phyloP scores from a whole-genome alignment of 192 early-diverging fungal species.

The Mortierella antarctica region DNA sequence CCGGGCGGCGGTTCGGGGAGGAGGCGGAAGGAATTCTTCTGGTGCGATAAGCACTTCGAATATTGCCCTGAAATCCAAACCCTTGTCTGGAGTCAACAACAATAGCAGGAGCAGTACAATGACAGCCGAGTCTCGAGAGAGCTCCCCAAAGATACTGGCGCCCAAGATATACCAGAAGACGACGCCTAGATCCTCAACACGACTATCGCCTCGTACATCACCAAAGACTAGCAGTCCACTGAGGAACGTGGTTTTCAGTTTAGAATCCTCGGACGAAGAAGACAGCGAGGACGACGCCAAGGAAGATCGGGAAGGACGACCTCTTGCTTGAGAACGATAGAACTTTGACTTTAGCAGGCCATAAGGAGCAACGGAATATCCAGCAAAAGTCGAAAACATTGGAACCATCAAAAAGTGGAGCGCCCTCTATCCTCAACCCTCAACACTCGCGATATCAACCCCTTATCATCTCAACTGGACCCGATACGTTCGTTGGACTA shows the following conservation, averaged over 20 bases:
- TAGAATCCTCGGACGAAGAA: conserved; percentile 39
- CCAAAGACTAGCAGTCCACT: conserved; percentile 47
- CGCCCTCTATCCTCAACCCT: no score
- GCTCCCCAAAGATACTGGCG: conserved; percentile 13
- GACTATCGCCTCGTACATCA: conserved; percentile 29
- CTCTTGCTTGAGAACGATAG: no score
- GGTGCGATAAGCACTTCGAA: not conserved
- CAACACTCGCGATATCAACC: no score
- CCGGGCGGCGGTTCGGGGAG: conserved; percentile 14
- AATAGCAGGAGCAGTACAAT: conserved; percentile 8
- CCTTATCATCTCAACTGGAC: no score
- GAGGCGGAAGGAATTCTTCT: conserved; percentile 16
- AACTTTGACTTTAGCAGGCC: no score
- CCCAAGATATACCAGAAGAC: conserved; percentile 10
- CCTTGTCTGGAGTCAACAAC: not conserved
- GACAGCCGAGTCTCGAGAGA: conserved; percentile 15
- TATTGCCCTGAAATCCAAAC: not conserved
- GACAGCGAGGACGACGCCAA: conserved; percentile 4
- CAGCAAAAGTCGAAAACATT: no score
- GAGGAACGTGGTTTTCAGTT: conserved; percentile 42
- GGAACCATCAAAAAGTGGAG: no score
- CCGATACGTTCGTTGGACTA: no score
- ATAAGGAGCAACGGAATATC: no score
- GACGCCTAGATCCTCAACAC: conserved; percentile 14
- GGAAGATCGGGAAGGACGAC: not conserved